Evolutionary conservation across 2,329 filamentous ascomycete genomes (phyloP), one percentile per base, ranked within the genome.

Genomic region (Paraphaeosphaeria sporulosa): DNA sequence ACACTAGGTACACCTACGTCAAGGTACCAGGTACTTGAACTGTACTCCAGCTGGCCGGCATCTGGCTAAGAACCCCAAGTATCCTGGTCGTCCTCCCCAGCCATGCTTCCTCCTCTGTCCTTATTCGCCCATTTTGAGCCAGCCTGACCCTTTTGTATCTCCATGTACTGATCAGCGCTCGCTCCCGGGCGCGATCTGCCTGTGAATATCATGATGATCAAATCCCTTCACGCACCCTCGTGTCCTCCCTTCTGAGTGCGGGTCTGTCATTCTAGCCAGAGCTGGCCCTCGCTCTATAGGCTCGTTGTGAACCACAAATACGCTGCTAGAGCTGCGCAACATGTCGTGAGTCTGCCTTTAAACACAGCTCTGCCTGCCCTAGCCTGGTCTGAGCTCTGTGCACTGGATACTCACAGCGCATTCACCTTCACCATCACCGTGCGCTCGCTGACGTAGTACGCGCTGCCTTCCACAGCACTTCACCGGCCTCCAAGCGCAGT

Each of bases 401-500:
- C 61, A 57, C 63, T 59, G 42, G 46, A 50, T 59, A 54, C 51
- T 40, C 38, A 19, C 38, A 19, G 17, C 38, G n/a, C 38, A 17
- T 40, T 40, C 38, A 40, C 38, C 38, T 52, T 59, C 47, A 42
- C 46, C 46, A 25, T 53, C 55, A 36, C 54, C 66, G 34, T 51
- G 55, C 43, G 61, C 60, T 56, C 63, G 73, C 75, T 78, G 71
- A 78, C 74, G 58, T 71, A 57, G 66, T 40, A 40, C 67, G 54
- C 55, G 59, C 61, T 59, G 43, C 56, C 64, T 66, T 59, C 58
- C 63, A 73, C 67, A 82, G 79, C 73, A 74, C 76, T 55, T 78
- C 79, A 32, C 75, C 75, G 57, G 74, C 77, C 64, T 72, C 78
- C 69, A 80, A 80, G 70, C 80, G 79, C 71, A 81, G 71, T 63